Conservation (phyloP, 2,329 filamentous ascomycete genomes). For the Mycocentrospora acerina region DNA sequence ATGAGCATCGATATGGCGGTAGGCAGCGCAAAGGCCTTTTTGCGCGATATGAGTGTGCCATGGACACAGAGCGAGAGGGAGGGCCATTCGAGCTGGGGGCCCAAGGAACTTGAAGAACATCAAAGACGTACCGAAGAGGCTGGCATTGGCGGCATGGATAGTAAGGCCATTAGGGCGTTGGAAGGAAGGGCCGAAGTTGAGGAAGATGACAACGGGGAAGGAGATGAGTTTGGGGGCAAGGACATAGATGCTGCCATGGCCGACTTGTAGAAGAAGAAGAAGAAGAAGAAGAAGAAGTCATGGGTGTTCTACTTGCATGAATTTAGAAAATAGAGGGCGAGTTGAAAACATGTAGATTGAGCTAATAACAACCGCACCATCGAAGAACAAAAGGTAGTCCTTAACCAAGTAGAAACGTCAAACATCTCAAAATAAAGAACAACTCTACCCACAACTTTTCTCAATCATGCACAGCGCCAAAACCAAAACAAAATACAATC, state of each 20-base stretch:
- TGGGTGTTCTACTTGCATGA: no score
- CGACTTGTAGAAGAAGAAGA: conserved; percentile 26
- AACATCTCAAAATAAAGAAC: no score
- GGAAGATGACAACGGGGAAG: conserved; percentile 19
- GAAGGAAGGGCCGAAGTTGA: conserved; percentile 34
- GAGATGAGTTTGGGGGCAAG: conserved; percentile 38
- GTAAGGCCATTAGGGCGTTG: conserved; percentile 41
- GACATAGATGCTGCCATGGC: conserved; percentile 42
- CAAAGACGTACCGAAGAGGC: conserved; percentile 74
- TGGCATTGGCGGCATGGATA: conserved; percentile 63
- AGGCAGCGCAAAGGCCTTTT: conserved; percentile 82
- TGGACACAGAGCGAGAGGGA: conserved; percentile 83
- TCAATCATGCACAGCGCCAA: no score
- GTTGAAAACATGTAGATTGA: no score
- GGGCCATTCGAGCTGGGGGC: conserved; percentile 89
- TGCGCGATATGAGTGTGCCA: conserved; percentile 88
- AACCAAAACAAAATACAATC: no score
- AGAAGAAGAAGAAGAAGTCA: no score
- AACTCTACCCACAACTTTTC: no score
- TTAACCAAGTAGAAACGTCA: no score
- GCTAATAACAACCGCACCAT: no score
- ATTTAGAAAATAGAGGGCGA: no score
- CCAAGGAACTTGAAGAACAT: conserved; percentile 74
- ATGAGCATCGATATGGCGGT: conserved; percentile 95
- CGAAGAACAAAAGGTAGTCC: no score